Percentiles rank a stretch among this genome's conserved stretches.
Evolutionary conservation across 1,139 yeast genomes (phyloP).

Genomic region (Debaryomyces sp.): DNA sequence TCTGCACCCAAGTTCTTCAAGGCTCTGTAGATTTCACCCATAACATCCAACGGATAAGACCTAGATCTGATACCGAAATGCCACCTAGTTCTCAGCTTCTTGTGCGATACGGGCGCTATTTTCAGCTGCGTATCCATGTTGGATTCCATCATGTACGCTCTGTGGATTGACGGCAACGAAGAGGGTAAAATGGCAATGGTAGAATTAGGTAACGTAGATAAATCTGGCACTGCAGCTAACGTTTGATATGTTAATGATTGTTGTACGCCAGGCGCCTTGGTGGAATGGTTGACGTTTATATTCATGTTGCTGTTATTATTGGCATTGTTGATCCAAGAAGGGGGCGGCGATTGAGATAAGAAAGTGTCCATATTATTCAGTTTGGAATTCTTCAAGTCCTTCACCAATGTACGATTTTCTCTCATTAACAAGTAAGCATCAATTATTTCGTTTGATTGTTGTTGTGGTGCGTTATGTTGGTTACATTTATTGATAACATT

Average conservation of each 20-base stretch:
- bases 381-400: conserved; percentile 61
- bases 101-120: conserved; percentile 73
- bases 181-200: conserved; percentile 93
- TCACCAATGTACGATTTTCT: conserved; percentile 74
- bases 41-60: conserved; percentile 94
- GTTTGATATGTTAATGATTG: conserved; percentile 54
- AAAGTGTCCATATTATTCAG: conserved; percentile 55
- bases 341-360: conserved; percentile 55
- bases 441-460: conserved; percentile 68
- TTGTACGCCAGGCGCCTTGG: conserved; percentile 41
- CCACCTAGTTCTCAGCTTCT: conserved; percentile 95
- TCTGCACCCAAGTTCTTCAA: conserved; percentile 93
- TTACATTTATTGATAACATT: conserved; percentile 61
- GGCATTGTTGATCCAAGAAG: conserved; percentile 33
- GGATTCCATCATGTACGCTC: conserved; percentile 85
- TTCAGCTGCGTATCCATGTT: conserved; percentile 42
- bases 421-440: conserved; percentile 90
- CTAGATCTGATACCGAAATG: conserved; percentile 97
- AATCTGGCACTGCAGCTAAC: conserved; percentile 52
- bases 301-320: conserved; percentile 19
- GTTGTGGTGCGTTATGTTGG: conserved; percentile 41
- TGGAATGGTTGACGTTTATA: conserved; percentile 13
- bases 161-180: conserved; percentile 89
- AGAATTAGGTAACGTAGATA: conserved; percentile 54
- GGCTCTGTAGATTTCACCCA: conserved; percentile 98